Base-by-base conservation (phyloP, 2,329 filamentous ascomycete genomes). In the Onygena corvina region DNA sequence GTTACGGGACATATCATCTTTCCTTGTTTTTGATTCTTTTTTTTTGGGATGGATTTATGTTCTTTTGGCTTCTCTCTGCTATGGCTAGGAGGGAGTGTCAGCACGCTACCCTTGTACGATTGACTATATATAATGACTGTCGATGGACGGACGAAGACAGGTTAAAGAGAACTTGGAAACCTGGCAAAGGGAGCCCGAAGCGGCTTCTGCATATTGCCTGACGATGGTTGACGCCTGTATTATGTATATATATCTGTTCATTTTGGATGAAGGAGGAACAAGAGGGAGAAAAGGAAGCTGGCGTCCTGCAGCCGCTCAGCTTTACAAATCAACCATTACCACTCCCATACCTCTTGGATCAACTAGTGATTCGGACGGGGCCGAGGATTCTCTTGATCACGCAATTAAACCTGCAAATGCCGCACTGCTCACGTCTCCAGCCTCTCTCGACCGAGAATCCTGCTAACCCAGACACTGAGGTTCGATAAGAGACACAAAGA, bases 361-460 rank as follows among this genome's bases (percentile, higher is more conserved):
- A 33, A 4, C 30, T 12, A 33, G 7, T n/a, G 11, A 42, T 38
- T 18, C 11, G 16, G 38, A 23, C 21, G 38, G n/a, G 38, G 38
- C 38, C 21, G 38, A 42, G 38, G 38, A 35, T 5, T 31, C n/a
- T 12, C 3, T 6, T 27, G 38, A 42, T 42, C 38, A 42, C 38
- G 38, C 38, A 42, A 42, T 42, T 25, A 21, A 42, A 42, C 21
- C 14, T 12, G 38, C 38, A 42, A 42, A 42, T 42, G 38, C 38
- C 38, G 38, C 38, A 42, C 21, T 42, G n/a, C 5, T 12, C 33
- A 11, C 5, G 27, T 3, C 3, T 34, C 14, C 3, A 4, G 35
- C 35, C 3, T 16, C 16, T 46, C 25, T 46, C 27, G 27, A 31
- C 44, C 38, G 38, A 44, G 38, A 44, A 44, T 46, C 27, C 44